phyloP scores from a whole-genome alignment of 1,284 basidiomycete genomes.

The Irpex lacteus region DNA sequence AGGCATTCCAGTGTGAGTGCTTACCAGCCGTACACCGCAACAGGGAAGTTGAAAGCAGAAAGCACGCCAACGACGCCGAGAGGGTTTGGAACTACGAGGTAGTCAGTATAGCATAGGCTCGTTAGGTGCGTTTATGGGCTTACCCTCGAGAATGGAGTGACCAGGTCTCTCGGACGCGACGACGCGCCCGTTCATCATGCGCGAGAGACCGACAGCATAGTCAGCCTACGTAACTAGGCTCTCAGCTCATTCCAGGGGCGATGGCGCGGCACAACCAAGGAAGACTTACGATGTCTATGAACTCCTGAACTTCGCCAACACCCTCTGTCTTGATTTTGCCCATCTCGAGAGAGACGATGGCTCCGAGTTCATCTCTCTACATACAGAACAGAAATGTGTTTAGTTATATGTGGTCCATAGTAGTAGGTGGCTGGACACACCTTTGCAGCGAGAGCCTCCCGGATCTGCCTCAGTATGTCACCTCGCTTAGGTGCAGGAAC shows the following conservation, averaged over 20 bases:
- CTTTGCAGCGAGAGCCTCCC: conserved; percentile 79
- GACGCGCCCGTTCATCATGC: conserved; percentile 89
- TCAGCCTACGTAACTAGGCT: conserved; percentile 44
- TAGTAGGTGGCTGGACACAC: conserved; percentile 34
- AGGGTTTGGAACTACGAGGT: conserved; percentile 79
- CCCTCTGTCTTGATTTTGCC: conserved; percentile 95
- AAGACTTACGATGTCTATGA: conserved; percentile 79
- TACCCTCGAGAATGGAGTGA: conserved; percentile 86
- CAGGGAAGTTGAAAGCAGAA: conserved; percentile 93
- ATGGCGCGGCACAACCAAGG: conserved; percentile 11
- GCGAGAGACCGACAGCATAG: conserved; percentile 80
- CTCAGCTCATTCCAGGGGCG: background rate
- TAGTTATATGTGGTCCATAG: background rate
- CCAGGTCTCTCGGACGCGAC: conserved; percentile 86
- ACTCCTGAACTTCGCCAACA: conserved; percentile 91
- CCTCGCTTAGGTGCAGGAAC: conserved; percentile 87
- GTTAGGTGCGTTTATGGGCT: background rate
- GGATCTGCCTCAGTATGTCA: conserved; percentile 85
- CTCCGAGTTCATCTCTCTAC: conserved; percentile 79
- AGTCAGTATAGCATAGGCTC: background rate
- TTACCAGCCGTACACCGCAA: conserved; percentile 86
- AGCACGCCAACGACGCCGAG: conserved; percentile 90
- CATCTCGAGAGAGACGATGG: conserved; percentile 88
- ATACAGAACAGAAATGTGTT: conserved; percentile 5
- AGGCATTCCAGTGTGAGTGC: conserved; percentile 10